phyloP scores from a whole-genome alignment of 2,329 filamentous ascomycete genomes.

The Phialemonium atrogriseum region DNA sequence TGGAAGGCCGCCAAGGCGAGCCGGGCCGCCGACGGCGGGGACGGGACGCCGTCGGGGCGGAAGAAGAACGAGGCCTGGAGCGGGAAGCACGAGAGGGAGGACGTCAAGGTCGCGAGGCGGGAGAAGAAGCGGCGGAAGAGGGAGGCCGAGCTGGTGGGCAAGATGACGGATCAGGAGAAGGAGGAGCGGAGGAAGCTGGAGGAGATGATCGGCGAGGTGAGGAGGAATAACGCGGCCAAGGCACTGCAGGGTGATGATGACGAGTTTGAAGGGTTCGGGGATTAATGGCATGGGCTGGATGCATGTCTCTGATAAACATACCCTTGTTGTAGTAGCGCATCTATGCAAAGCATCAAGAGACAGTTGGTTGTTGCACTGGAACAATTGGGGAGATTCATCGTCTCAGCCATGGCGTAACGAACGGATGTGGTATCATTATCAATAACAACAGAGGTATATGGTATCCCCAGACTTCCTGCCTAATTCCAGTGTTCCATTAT shows the following conservation, averaged over 20 bases:
- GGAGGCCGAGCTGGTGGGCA: conserved; percentile 53
- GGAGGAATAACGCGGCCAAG: conserved; percentile 44
- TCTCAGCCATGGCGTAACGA: too few relatives aligned
- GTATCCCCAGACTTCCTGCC: not conserved
- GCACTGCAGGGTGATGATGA: conserved; percentile 32
- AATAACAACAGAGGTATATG: not conserved
- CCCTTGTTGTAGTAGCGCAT: too few relatives aligned
- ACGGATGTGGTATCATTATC: conserved; percentile 1
- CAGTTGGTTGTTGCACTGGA: too few relatives aligned
- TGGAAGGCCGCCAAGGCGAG: conserved; percentile 32
- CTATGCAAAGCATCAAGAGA: too few relatives aligned
- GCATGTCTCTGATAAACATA: not conserved
- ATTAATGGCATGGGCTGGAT: conserved; percentile 18
- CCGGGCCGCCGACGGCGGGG: conserved; percentile 19
- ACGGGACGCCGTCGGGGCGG: conserved; percentile 31
- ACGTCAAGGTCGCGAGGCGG: conserved; percentile 37
- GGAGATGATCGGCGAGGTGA: conserved; percentile 55
- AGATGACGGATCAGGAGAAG: conserved; percentile 65
- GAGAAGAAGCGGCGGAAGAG: conserved; percentile 29
- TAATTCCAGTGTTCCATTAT: not conserved
- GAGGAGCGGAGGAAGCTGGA: conserved; percentile 54
- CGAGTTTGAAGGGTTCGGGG: conserved; percentile 53
- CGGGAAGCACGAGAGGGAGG: conserved; percentile 58
- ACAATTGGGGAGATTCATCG: too few relatives aligned
- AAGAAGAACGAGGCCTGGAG: conserved; percentile 66